A percentile compares a stretch with the other conserved stretches of the same genome.
Evolutionary conservation across 2,329 filamentous ascomycete genomes (phyloP).

Genomic region (Stachybotrys chlorohalonatus): DNA sequence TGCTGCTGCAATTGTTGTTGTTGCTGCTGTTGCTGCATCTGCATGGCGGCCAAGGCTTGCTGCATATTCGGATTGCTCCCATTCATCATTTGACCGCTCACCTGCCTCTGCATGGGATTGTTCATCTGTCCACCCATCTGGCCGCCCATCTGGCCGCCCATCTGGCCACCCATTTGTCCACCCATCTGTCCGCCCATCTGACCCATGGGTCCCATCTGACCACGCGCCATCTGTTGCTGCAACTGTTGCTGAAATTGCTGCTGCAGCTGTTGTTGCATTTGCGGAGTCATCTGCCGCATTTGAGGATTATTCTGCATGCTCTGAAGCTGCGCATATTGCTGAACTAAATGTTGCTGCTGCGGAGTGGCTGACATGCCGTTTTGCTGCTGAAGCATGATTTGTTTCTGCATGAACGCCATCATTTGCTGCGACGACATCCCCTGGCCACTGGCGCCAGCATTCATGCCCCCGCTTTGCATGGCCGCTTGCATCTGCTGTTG

Average conservation of each 20-base stretch:
- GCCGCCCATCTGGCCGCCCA: conserved; percentile 21
- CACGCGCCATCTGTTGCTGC: conserved; percentile 16
- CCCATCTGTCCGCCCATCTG: conserved; percentile 18
- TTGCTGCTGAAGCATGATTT: conserved; percentile 25
- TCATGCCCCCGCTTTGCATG: conserved; percentile 22
- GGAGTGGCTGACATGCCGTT: conserved; percentile 31
- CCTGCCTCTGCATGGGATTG: conserved; percentile 27
- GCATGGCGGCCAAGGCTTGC: conserved; percentile 26
- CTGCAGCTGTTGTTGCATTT: conserved; percentile 28
- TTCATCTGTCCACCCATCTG: conserved; percentile 22
- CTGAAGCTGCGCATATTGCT: conserved; percentile 34
- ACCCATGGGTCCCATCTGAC: conserved; percentile 14
- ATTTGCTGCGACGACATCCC: conserved; percentile 27
- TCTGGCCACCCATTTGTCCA: conserved; percentile 23
- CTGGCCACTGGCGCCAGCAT: conserved; percentile 25
- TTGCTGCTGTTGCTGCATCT: conserved; percentile 20
- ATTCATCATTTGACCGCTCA: conserved; percentile 31
- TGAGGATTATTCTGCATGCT: conserved; percentile 26
- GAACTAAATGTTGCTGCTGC: conserved; percentile 28
- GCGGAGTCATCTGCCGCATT: conserved; percentile 23
- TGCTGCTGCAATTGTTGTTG: conserved; percentile 25
- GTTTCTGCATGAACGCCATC: conserved; percentile 28
- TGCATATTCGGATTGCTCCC: conserved; percentile 27
- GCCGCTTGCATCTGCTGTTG: conserved; percentile 31
- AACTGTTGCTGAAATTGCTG: conserved; percentile 15